A percentile compares a stretch with the other conserved stretches of the same genome.
phyloP scores from a whole-genome alignment of 345 rosid genomes.

The Linum trigynum region DNA sequence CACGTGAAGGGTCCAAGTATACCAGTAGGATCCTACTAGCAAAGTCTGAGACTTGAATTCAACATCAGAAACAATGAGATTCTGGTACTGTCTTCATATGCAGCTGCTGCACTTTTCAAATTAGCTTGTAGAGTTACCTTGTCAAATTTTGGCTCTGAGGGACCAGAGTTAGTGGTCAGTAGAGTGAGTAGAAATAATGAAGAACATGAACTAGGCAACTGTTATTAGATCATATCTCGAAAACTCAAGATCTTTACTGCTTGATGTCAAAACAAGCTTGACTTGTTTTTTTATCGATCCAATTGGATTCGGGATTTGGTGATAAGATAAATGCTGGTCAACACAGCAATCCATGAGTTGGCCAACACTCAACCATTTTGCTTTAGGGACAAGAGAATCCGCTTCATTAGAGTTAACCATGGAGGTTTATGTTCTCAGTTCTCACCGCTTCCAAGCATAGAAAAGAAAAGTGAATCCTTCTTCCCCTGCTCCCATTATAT shows the following conservation, averaged over 20 bases:
- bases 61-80: neutral
- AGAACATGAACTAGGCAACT: too few species aligned
- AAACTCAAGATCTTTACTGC: too few species aligned
- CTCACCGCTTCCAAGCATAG: neutral
- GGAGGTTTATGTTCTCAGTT: too few species aligned
- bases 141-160: too few species aligned
- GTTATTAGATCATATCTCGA: too few species aligned
- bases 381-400: neutral
- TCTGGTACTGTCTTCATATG: neutral
- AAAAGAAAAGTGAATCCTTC: neutral
- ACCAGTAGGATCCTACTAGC: neutral
- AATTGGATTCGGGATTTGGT: too few species aligned
- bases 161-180: too few species aligned
- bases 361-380: neutral
- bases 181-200: too few species aligned
- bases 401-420: neutral
- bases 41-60: neutral
- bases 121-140: neutral
- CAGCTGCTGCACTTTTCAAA: neutral
- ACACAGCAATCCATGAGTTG: neutral
- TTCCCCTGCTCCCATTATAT: neutral
- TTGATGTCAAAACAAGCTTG: too few species aligned
- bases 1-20: too few species aligned
- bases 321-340: neutral
- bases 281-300: too few species aligned